These are phyloP conservation scores for Boletus reticuloceps DNA, from an alignment of 768 basidiomycete species.

Conservation along the genomic window DNA sequence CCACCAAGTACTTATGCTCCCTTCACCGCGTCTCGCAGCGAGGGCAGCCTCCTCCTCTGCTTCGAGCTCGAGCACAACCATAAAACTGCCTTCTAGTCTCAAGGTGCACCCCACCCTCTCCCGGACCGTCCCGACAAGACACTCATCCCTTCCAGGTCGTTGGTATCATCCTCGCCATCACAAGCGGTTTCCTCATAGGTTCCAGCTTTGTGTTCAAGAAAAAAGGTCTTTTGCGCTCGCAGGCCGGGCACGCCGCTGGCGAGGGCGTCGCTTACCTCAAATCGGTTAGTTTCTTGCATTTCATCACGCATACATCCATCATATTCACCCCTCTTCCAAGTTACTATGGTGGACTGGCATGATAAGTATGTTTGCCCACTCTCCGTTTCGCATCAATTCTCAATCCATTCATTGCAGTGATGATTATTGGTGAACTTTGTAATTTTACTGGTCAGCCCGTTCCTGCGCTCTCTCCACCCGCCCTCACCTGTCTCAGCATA, in stretches of 20 bases:
- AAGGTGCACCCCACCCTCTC: conserved; percentile 38
- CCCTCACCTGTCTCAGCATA: conserved; percentile 49
- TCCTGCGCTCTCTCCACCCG: neutral
- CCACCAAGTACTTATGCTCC: conserved; percentile 2
- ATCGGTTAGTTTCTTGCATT: conserved; percentile 54
- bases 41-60: conserved; percentile 40
- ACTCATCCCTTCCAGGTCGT: conserved; percentile 49
- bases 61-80: conserved; percentile 34
- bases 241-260: conserved; percentile 75
- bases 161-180: conserved; percentile 72
- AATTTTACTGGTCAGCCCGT: conserved; percentile 71
- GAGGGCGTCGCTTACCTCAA: conserved; percentile 95
- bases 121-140: neutral
- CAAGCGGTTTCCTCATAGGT: conserved; percentile 87
- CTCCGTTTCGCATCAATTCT: neutral
- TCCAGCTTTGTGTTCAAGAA: conserved; percentile 97
- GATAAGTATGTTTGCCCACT: conserved; percentile 48
- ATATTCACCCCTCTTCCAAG: conserved; percentile 35
- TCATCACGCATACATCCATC: conserved; percentile 4
- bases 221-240: conserved; percentile 80
- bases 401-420: conserved; percentile 47
- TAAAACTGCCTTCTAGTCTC: conserved; percentile 42
- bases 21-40: conserved; percentile 5
- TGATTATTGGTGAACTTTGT: conserved; percentile 89
- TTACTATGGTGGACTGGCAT: conserved; percentile 94